Conservation (phyloP, 192 early-diverging fungal species). For the Ramicandelaber brevisporus region DNA sequence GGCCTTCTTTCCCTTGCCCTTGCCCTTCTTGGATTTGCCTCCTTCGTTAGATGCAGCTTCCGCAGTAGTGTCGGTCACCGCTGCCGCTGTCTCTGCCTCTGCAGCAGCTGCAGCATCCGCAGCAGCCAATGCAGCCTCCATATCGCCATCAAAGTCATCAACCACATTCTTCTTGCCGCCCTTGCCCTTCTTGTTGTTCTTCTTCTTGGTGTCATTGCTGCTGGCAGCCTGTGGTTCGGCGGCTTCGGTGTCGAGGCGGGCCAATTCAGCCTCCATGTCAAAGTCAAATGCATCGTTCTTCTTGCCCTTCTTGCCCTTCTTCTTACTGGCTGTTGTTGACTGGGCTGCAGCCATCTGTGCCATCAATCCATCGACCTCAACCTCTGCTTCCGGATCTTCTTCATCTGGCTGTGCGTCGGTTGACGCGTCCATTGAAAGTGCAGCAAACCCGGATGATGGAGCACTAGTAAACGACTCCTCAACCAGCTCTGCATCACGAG, state of each 20-base stretch:
- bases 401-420: background rate
- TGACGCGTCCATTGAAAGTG: background rate
- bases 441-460: too few relatives aligned
- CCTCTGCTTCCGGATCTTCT: background rate
- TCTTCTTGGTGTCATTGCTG: slow-evolving; percentile 20
- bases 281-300: slow-evolving; percentile 3
- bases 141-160: slow-evolving; percentile 13
- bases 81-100: slow-evolving; percentile 5
- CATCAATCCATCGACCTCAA: background rate
- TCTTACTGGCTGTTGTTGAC: too few relatives aligned
- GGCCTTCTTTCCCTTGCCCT: slow-evolving; percentile 25
- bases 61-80: slow-evolving; percentile 4
- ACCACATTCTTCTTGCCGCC: slow-evolving; percentile 14
- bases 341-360: too few relatives aligned
- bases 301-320: slow-evolving; percentile 7
- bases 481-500: background rate
- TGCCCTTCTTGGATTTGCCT: slow-evolving; percentile 20
- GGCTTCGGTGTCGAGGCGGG: too few relatives aligned
- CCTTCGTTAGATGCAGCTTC: slow-evolving; percentile 5
- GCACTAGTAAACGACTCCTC: background rate
- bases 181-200: slow-evolving; percentile 21
- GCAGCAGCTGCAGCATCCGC: slow-evolving; percentile 6
- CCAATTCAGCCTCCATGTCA: slow-evolving; percentile 14
- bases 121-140: slow-evolving; percentile 8
- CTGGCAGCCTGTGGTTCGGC: slow-evolving; percentile 7